These are phyloP conservation scores for Podospora appendiculata DNA, from an alignment of 495 filamentous ascomycete species.

Conservation along the genomic window DNA sequence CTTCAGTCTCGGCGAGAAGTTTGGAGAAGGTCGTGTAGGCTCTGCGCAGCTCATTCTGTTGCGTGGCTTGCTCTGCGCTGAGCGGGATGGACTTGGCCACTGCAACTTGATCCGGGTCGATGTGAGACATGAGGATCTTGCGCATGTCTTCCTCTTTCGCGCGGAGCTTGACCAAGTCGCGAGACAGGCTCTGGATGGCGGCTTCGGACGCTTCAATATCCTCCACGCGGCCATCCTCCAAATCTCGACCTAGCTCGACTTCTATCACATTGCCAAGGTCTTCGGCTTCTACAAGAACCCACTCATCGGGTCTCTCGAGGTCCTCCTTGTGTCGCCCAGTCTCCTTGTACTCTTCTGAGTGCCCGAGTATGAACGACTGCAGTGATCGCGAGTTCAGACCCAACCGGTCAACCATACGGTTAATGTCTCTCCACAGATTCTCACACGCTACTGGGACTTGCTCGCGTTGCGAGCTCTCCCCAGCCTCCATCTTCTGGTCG, in stretches of 20 bases:
- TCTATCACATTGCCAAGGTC: slow-evolving; percentile 52
- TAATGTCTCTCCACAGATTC: slow-evolving; percentile 82
- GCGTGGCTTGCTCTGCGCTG: slow-evolving; percentile 66
- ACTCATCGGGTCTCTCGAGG: slow-evolving; percentile 56
- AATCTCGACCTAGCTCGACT: slow-evolving; percentile 42
- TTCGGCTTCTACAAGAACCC: slow-evolving; percentile 63
- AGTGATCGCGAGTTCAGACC: slow-evolving; percentile 79
- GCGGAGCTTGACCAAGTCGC: slow-evolving; percentile 58
- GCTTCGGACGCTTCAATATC: slow-evolving; percentile 56
- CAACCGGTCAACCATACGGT: slow-evolving; percentile 90
- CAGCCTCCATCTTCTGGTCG: slow-evolving; percentile 15
- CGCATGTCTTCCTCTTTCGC: slow-evolving; percentile 65
- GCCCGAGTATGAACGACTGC: slow-evolving; percentile 60
- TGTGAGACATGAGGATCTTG: slow-evolving; percentile 54
- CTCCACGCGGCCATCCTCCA: slow-evolving; percentile 58
- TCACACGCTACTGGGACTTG: slow-evolving; percentile 43
- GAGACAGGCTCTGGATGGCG: slow-evolving; percentile 51
- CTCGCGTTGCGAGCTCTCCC: slow-evolving; percentile 49
- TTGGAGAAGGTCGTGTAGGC: slow-evolving; percentile 61
- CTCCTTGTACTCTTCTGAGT: slow-evolving; percentile 43
- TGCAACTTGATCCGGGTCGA: slow-evolving; percentile 55
- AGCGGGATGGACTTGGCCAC: slow-evolving; percentile 61
- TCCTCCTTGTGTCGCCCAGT: slow-evolving; percentile 45
- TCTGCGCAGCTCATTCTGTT: slow-evolving; percentile 75
- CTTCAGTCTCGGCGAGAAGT: slow-evolving; percentile 69